Evolutionary conservation across 257 asterid species (phyloP), one percentile per base, ranked within the genome.

Genomic region (Solanum verrucosum): DNA sequence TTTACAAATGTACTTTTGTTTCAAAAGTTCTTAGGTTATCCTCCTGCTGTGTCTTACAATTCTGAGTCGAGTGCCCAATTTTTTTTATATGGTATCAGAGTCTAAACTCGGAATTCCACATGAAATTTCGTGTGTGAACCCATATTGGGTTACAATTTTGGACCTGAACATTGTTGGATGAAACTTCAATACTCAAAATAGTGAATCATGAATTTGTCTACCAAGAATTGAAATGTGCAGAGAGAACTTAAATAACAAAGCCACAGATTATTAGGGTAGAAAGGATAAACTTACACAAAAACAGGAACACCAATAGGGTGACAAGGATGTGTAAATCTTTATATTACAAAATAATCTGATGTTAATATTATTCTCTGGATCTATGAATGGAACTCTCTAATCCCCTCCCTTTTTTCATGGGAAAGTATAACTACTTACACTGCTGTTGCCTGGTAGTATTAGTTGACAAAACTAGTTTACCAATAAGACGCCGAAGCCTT

Each of bases 401-500:
- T 23, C 44, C 33, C 29, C 29, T 31, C 37, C 52, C 9, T 59
- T 59, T 88, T 59, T 88, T 81, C 78, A 70, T 86, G 71, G 86
- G 86, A 88, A 16, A 25, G 63, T 87, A 82, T 67, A 60, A 34
- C 91, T 94, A 97, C 68, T 83, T 90, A 92, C 99, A 97, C 67
- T 94, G 99, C 12, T 90, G 90, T 37, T 85, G 87, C 6, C 89
- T 89, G 67, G 87, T 90, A 74, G 88, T 83, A 37, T 89, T 87
- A 3, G 92, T 73, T 4, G 94, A 89, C 34, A 84, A 87, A 56
- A 89, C 88, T 85, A 96, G 23, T n/a, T 85, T 89, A 73, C 89
- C 93, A 37, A 97, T 16, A 56, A 97, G 98, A 20, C 92, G 89
- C 79, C 88, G 91, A 85, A 97, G 95, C 93, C 98, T 92, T 35